Evolutionary conservation across 257 asterid species (phyloP), one percentile per base, ranked within the genome.

Genomic region (Pogostemon cablin): DNA sequence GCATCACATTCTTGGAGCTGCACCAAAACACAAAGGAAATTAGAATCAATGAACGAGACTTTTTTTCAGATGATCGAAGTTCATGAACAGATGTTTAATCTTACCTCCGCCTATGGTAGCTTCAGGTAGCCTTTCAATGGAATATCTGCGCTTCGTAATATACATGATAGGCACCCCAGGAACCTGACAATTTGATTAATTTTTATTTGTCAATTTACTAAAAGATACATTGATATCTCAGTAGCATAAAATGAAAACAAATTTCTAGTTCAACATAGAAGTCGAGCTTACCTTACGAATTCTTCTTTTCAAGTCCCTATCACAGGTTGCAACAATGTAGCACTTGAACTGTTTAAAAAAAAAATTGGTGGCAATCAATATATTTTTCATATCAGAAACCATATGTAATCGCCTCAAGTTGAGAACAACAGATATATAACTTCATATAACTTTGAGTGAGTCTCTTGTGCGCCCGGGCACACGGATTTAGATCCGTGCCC

Each of bases 131-230:
- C 98, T 88, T 76, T 93, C 98, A 42, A 91, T 89, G 55, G 98
- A 89, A 72, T 89, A 93, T 74, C 78, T 75, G 66, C 84, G 99
- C 70, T 82, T 73, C 9, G 96, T 90, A 55, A 95, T 89, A 48
- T 89, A 95, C 99, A 95, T 95, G 71, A 95, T 95, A 5, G 98
- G 98, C 53, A 91, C 99, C 34, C 99, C 99, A 50, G 97, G 96
- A 59, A 91, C 53, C 99, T 93, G 83, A 41, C 37, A 65, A 57
- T 41, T 15, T n/a, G 68, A 75, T 47, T 47, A 43, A 80, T 15
- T 5, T 57, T 5, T 57, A 47, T 46, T 62, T 10, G 44, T 54
- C 62, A 68, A 46, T 52, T 69, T 63, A 62, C 44, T 40, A 43
- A 44, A 3, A 34, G 34, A 39, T 56, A 73, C 25, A 20, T 20